phyloP scores from a whole-genome alignment of 2,329 filamentous ascomycete genomes.

The Apiospora rasikravindrae region DNA sequence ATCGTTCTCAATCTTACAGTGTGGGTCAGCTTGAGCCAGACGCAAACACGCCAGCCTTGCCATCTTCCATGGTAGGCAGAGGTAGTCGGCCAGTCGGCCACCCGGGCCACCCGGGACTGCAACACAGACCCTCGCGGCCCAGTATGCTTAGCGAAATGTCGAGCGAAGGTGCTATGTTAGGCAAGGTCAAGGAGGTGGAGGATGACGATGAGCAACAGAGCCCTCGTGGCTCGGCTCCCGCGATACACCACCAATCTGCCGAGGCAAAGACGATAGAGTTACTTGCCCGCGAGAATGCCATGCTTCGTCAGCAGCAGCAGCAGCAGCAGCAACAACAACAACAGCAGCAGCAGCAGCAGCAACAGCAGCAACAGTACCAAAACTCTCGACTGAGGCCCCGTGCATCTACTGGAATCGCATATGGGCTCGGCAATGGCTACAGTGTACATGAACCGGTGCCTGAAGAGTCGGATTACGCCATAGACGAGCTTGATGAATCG shows the following conservation, averaged over 20 bases:
- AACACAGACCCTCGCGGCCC: slow-evolving; percentile 80
- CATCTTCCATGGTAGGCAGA: slow-evolving; percentile 57
- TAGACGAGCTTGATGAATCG: slow-evolving; percentile 71
- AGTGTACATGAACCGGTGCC: slow-evolving; percentile 64
- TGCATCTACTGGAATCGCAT: slow-evolving; percentile 61
- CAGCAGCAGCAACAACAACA: slow-evolving; percentile 41
- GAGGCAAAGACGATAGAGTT: slow-evolving; percentile 69
- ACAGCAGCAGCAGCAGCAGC: background rate
- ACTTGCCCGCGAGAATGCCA: slow-evolving; percentile 66
- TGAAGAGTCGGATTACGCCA: slow-evolving; percentile 73
- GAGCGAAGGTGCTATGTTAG: slow-evolving; percentile 64
- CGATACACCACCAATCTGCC: slow-evolving; percentile 58
- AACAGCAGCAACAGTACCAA: slow-evolving; percentile 52
- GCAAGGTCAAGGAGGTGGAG: slow-evolving; percentile 73
- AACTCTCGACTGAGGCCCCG: slow-evolving; percentile 61
- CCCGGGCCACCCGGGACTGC: slow-evolving; percentile 71
- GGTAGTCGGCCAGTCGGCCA: slow-evolving; percentile 59
- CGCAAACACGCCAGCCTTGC: slow-evolving; percentile 46
- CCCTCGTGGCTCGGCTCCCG: slow-evolving; percentile 59
- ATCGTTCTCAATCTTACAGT: slow-evolving; percentile 95
- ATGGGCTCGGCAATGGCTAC: slow-evolving; percentile 61
- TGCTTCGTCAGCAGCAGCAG: slow-evolving; percentile 62
- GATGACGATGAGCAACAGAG: slow-evolving; percentile 64
- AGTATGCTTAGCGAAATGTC: slow-evolving; percentile 78
- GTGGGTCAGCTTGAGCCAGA: slow-evolving; percentile 87